Evolutionary conservation across 306 rosid species (phyloP), one percentile per base, ranked within the genome.

Genomic region (Ziziphus jujuba): DNA sequence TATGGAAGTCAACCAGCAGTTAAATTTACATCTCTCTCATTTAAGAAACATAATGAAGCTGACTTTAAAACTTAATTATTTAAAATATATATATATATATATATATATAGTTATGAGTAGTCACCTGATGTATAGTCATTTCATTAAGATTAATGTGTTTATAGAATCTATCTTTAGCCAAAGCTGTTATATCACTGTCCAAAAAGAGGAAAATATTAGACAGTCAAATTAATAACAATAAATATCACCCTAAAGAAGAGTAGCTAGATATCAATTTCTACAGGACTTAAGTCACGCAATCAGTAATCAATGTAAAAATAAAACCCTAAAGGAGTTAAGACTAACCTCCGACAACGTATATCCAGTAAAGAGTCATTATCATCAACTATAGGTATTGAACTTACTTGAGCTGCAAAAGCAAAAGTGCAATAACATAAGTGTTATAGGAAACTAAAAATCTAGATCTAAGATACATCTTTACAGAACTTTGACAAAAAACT

Each of bases 341-440:
- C 96, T 78, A 77, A 95, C 99, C 97, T 95, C 63, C 99, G 96
- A 78, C 96, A 88, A 84, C 90, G 90, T 79, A 95, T 83, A 83
- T 95, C 99, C 71, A 95, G 75, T 70, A 95, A 84, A 5, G 97
- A 88, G 81, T 88, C 96, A 56, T 70, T 88, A 54, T 95, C 99
- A 79, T 90, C 99, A 70, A 95, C 99, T 59, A 95, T 80, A 20
- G 99, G 99, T 79, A 95, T 77, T 57, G 99, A 87, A 82, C 99
- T 95, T 75, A 90, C 96, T 90, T 84, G 92, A 68, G 93, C 97
- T 91, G 85, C 85, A 77, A 79, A 83, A 81, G 66, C 52, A 73
- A 66, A 67, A 23, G 61, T 11, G 52, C 56, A 21, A 59, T 20
- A 17, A 43, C 14, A 62, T 58, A 68, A 28, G 54, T 45, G 66